A percentile compares a stretch with the other conserved stretches of the same genome.
Conservation (phyloP, 1,284 basidiomycete species). For the Puccinia triticina region DNA sequence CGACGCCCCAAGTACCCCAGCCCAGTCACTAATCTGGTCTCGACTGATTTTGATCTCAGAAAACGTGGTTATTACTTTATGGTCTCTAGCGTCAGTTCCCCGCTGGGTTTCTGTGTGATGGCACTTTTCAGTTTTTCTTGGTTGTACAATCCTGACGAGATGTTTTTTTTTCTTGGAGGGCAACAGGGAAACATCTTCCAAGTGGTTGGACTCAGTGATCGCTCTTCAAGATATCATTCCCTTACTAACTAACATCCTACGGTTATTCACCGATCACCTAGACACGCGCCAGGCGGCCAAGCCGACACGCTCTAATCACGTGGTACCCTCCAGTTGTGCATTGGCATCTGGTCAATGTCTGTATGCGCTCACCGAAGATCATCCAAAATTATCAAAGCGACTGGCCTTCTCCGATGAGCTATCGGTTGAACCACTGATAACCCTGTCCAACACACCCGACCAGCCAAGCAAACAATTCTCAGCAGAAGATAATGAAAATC, state of each 20-base stretch:
- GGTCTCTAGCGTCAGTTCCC: slow-evolving; percentile 46
- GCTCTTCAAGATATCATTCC: slow-evolving; percentile 27
- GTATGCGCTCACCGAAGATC: slow-evolving; percentile 46
- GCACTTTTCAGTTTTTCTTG: neutral
- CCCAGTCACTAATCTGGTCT: slow-evolving; percentile 10
- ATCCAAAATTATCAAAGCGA: slow-evolving; percentile 19
- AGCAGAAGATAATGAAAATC: slow-evolving; percentile 37
- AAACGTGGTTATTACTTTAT: slow-evolving; percentile 38
- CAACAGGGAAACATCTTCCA: slow-evolving; percentile 45
- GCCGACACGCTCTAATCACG: neutral
- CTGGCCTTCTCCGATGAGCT: neutral
- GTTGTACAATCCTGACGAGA: neutral
- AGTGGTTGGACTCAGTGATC: slow-evolving; percentile 23
- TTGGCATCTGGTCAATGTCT: slow-evolving; percentile 41
- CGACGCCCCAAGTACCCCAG: neutral
- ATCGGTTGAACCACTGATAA: neutral
- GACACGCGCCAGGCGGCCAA: neutral
- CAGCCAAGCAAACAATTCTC: neutral
- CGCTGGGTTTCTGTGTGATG: neutral
- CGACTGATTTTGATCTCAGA: slow-evolving; percentile 29
- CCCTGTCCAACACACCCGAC: neutral
- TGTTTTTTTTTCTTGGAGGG: neutral
- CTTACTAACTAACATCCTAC: slow-evolving; percentile 14
- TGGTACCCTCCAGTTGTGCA: slow-evolving; percentile 22
- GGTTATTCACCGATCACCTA: slow-evolving; percentile 17